Conservation (phyloP, 495 filamentous ascomycete species). For the Pyrenula massariospora region DNA sequence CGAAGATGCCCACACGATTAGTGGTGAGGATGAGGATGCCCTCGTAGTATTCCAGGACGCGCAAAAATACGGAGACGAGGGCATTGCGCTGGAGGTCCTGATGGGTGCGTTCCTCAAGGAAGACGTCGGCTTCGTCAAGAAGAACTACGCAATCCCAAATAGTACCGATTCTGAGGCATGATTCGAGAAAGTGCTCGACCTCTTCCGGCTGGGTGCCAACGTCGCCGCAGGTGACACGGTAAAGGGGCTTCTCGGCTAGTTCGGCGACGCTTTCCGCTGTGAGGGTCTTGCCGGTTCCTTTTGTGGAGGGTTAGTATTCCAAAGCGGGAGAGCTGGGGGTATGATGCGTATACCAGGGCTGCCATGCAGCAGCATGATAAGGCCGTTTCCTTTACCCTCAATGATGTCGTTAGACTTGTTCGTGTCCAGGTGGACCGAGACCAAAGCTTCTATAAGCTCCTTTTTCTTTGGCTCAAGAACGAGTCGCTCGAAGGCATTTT, state of each 20-base stretch:
- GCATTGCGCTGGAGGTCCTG: slow-evolving; percentile 40
- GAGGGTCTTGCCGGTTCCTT: slow-evolving; percentile 40
- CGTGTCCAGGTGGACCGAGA: slow-evolving; percentile 12
- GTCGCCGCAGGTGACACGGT: slow-evolving; percentile 43
- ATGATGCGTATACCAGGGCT: slow-evolving; percentile 25
- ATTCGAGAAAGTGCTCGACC: slow-evolving; percentile 26
- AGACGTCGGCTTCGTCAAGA: slow-evolving; percentile 59
- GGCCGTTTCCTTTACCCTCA: slow-evolving; percentile 42
- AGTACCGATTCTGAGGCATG: neutral
- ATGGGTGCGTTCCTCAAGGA: slow-evolving; percentile 38
- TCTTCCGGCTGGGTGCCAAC: slow-evolving; percentile 34
- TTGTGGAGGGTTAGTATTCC: neutral
- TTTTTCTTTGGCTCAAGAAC: slow-evolving; percentile 34
- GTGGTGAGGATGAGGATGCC: slow-evolving; percentile 24
- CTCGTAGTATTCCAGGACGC: slow-evolving; percentile 22
- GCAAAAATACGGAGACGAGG: slow-evolving; percentile 33
- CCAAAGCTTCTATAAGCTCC: slow-evolving; percentile 33
- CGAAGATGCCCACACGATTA: slow-evolving; percentile 67
- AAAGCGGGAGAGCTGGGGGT: neutral
- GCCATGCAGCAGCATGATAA: slow-evolving; percentile 49
- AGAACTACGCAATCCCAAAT: slow-evolving; percentile 27
- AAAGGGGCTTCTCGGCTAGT: slow-evolving; percentile 35
- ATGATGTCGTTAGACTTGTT: slow-evolving; percentile 8
- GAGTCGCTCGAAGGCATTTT: slow-evolving; percentile 31
- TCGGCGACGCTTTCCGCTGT: slow-evolving; percentile 45